Conservation (phyloP, 495 filamentous ascomycete species). For the Trichoderma parareesei region DNA sequence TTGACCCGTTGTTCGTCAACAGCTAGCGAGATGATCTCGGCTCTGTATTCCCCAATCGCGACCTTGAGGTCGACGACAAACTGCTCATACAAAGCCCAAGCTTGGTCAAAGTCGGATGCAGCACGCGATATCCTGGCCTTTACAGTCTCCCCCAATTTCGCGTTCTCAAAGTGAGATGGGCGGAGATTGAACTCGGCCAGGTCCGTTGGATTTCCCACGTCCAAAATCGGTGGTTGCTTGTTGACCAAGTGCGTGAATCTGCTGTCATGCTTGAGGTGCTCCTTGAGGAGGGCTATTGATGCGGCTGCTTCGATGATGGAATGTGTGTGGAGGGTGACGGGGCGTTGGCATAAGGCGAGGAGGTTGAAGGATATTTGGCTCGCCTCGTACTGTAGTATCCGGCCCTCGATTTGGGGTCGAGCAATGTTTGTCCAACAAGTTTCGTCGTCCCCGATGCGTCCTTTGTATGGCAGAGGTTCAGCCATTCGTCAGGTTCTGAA, state of each 20-base stretch:
- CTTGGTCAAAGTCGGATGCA: slow-evolving; percentile 15
- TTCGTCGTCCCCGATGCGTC: slow-evolving; percentile 19
- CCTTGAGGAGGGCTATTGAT: slow-evolving; percentile 22
- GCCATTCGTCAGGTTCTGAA: no score
- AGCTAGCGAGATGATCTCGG: slow-evolving; percentile 18
- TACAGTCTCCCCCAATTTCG: slow-evolving; percentile 12
- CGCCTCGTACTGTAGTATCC: slow-evolving; percentile 34
- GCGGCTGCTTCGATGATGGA: slow-evolving; percentile 29
- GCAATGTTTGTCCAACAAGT: slow-evolving; percentile 33
- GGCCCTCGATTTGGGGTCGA: slow-evolving; percentile 28
- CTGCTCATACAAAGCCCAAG: not conserved
- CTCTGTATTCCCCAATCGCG: slow-evolving; percentile 17
- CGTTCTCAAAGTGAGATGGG: slow-evolving; percentile 13
- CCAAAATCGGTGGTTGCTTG: not conserved
- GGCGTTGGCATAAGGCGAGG: slow-evolving; percentile 37
- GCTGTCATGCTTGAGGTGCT: slow-evolving; percentile 14
- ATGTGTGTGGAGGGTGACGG: slow-evolving; percentile 19
- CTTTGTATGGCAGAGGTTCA: not conserved
- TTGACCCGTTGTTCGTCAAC: slow-evolving; percentile 21
- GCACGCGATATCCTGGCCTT: slow-evolving; percentile 1
- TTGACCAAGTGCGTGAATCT: not conserved
- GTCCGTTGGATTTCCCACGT: not conserved
- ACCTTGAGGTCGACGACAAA: slow-evolving; percentile 3
- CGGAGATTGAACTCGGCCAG: slow-evolving; percentile 22
- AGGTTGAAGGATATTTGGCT: slow-evolving; percentile 34